Percentiles rank a stretch among this genome's conserved stretches.
Evolutionary conservation across 768 basidiomycete genomes (phyloP).

Genomic region (Psilocybe azurescens): DNA sequence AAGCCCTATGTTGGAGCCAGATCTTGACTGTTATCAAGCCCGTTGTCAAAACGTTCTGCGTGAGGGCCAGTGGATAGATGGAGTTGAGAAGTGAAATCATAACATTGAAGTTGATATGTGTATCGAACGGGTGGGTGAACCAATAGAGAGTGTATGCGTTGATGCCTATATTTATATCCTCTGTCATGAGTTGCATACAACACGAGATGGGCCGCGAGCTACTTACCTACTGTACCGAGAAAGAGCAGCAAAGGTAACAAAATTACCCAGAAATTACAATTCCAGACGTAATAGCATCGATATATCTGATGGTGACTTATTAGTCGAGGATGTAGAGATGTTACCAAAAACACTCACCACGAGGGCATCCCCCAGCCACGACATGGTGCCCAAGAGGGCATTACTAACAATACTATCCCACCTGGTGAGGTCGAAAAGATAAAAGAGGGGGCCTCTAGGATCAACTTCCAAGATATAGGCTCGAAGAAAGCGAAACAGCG

Average conservation of each 20-base stretch:
- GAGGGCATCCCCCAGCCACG: constrained; percentile 34
- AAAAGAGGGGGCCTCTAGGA: constrained; percentile 20
- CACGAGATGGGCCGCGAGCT: background rate
- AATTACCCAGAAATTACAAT: constrained; percentile 25
- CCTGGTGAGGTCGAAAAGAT: constrained; percentile 27
- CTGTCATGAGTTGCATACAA: background rate
- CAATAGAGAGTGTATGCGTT: constrained; percentile 30
- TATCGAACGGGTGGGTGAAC: constrained; percentile 25
- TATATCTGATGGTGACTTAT: constrained; percentile 26
- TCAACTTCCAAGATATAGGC: constrained; percentile 26
- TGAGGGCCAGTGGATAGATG: constrained; percentile 31
- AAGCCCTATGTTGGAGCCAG: constrained; percentile 30
- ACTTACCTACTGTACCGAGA: constrained; percentile 25
- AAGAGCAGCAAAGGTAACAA: constrained; percentile 28
- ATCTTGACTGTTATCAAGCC: constrained; percentile 33
- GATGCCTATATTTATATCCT: constrained; percentile 14
- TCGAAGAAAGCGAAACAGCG: constrained; percentile 28
- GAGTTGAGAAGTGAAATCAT: constrained; percentile 21
- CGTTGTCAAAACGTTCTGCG: constrained; percentile 34
- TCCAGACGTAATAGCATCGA: constrained; percentile 35
- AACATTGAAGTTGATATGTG: constrained; percentile 8
- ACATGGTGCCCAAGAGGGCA: constrained; percentile 28
- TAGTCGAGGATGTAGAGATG: background rate
- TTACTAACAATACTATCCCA: constrained; percentile 32
- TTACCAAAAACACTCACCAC: constrained; percentile 11